phyloP scores from a whole-genome alignment of 176 grass and related monocot genomes.

The Elymus sibiricus region DNA sequence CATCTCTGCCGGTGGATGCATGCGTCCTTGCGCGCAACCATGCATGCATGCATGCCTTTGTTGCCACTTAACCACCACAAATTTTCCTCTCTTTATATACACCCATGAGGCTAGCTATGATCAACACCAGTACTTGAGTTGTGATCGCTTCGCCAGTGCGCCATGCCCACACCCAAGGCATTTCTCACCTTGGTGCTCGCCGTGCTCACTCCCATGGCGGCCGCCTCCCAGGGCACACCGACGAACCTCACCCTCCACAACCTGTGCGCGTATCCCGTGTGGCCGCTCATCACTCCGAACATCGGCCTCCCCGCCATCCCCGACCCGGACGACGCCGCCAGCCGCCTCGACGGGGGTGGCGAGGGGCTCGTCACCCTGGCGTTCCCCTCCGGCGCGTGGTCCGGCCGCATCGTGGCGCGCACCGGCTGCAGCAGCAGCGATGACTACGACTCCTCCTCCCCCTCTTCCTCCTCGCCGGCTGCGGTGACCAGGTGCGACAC shows the following conservation, averaged over 20 bases:
- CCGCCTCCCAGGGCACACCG: not conserved
- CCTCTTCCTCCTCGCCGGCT: too few relatives aligned
- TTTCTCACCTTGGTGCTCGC: not conserved
- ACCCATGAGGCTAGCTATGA: not conserved
- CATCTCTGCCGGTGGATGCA: conserved; percentile 1
- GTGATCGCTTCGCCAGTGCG: not conserved
- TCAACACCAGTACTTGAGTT: not conserved
- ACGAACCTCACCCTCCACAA: conserved; percentile 20
- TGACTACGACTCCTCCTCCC: not conserved
- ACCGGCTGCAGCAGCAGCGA: conserved; percentile 9
- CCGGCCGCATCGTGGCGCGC: conserved; percentile 36
- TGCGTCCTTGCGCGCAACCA: not conserved
- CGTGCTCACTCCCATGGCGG: conserved; percentile 2
- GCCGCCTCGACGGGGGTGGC: not conserved
- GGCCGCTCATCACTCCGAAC: conserved; percentile 3
- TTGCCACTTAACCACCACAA: conserved; percentile 14
- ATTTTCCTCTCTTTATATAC: not conserved
- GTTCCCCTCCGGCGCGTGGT: conserved; percentile 32
- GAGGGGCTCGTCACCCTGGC: conserved; percentile 20
- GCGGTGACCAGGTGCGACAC: conserved; percentile 6
- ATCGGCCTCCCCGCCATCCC: not conserved
- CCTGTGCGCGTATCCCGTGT: not conserved
- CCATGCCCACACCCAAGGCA: conserved; percentile 10
- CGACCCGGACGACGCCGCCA: not conserved
- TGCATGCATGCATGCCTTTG: conserved; percentile 8